Evolutionary conservation across 768 basidiomycete genomes (phyloP), one percentile per base, ranked within the genome.

Genomic region (Kwoniella dejecticola): DNA sequence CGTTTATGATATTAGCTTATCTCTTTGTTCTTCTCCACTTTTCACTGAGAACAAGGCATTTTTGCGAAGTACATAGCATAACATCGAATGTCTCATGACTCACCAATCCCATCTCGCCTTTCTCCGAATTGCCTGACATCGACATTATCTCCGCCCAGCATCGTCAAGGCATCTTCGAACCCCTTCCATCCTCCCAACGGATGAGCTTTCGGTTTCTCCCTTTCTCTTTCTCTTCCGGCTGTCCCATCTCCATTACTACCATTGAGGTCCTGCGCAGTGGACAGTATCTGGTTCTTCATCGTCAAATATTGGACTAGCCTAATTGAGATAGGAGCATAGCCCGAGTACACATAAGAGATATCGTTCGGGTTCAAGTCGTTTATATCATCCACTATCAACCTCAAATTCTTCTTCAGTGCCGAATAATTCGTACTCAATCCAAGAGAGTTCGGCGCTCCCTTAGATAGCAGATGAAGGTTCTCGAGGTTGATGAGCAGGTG

Each of bases 161-260:
- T 82, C 33, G 84, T 84, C 21, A 96, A 76, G 13, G 90, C 85
- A 71, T 98, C 95, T 78, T 98, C 96, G 73, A 99, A 92, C 23
- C 93, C 95, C 78, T 90, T 95, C 94, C 95, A 99, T 2, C 95
- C 95, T 8, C 89, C 85, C 60, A 99, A 89, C 1, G 91, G 89
- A 78, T 96, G 93, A 1, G 93, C 92, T 74, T 87, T 63, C 1
- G 73, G 88, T 40, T 89, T 82, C 75, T 86, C 87, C 53, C 27
- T 54, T 26, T 81, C 36, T 7, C 12, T 59, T 68, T 48, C 75
- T 75, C 82, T 83, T 60, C 85, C 85, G 4, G 8, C 19, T 0
- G 81, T 45, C 79, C 80, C 60, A 69, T 48, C 75, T 74, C 82
- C 60, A 69, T 48, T 76, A 74, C 82, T 62, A 41, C 1, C 52